These are phyloP conservation scores for Plasmodium gallinaceum DNA, from an alignment of 169 alveolate species.

Conservation along the genomic window DNA sequence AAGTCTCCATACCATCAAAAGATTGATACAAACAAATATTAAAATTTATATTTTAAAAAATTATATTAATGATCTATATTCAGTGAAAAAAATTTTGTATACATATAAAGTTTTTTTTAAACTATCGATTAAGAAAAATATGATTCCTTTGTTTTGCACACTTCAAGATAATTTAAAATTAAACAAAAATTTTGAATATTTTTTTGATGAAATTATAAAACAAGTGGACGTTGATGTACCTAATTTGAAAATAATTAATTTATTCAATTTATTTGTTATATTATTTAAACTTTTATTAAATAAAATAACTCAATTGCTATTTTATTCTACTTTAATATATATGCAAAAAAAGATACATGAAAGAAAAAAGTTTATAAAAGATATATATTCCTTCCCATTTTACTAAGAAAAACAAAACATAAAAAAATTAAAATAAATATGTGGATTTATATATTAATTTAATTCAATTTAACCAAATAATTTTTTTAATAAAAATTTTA, in stretches of 20 bases:
- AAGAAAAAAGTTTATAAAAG: slow-evolving; percentile 22
- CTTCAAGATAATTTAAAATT: slow-evolving; percentile 18
- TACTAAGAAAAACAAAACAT: not conserved
- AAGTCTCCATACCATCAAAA: slow-evolving; percentile 14
- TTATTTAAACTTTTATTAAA: slow-evolving; percentile 22
- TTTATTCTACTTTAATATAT: slow-evolving; percentile 39
- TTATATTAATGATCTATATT: slow-evolving; percentile 48
- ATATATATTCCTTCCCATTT: slow-evolving; percentile 32
- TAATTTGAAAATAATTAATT: slow-evolving; percentile 33
- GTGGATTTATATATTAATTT: not conserved
- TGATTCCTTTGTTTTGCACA: slow-evolving; percentile 24
- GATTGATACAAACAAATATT: slow-evolving; percentile 24
- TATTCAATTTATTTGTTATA: slow-evolving; percentile 37
- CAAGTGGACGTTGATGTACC: slow-evolving; percentile 42
- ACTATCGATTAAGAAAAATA: slow-evolving; percentile 36
- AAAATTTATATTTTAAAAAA: slow-evolving; percentile 47
- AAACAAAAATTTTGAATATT: slow-evolving; percentile 16
- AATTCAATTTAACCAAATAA: too few relatives aligned
- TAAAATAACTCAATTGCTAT: slow-evolving; percentile 22
- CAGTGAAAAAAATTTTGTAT: slow-evolving; percentile 24
- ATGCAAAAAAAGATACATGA: slow-evolving; percentile 31
- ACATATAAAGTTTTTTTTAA: slow-evolving; percentile 46
- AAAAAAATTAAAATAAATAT: not conserved
- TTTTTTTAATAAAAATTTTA: too few relatives aligned
- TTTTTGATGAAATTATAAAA: slow-evolving; percentile 10